These are phyloP conservation scores for Luvunga scandens DNA, from an alignment of 345 rosid genomes.

Conservation along the genomic window DNA sequence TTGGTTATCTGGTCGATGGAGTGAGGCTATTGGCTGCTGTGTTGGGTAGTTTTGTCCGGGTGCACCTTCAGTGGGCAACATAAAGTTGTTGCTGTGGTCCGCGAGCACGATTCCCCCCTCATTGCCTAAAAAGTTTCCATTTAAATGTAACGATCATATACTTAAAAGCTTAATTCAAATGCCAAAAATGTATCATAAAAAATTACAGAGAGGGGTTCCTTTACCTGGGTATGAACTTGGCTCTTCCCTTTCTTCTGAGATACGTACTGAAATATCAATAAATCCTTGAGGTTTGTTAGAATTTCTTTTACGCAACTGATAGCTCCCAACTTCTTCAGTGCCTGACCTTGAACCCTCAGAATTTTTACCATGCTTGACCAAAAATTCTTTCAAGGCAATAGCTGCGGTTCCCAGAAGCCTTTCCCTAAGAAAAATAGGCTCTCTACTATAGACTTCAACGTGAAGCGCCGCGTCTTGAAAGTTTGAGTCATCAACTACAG, in stretches of 20 bases:
- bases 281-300: slow-evolving; percentile 74
- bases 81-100: slow-evolving; percentile 29
- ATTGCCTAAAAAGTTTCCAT: slow-evolving; percentile 36
- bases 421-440: slow-evolving; percentile 81
- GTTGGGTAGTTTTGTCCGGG: slow-evolving; percentile 20
- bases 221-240: slow-evolving; percentile 42
- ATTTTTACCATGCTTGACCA: slow-evolving; percentile 40
- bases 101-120: slow-evolving; percentile 47
- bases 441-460: slow-evolving; percentile 80
- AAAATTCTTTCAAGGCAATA: slow-evolving; percentile 64
- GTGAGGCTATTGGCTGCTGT: slow-evolving; percentile 19
- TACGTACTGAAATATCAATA: slow-evolving; percentile 65
- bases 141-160: neutral
- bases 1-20: slow-evolving; percentile 26
- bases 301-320: slow-evolving; percentile 66
- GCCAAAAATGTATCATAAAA: neutral
- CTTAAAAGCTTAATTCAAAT: neutral
- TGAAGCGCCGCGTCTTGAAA: slow-evolving; percentile 47
- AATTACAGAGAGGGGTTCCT: neutral
- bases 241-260: slow-evolving; percentile 50
- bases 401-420: slow-evolving; percentile 72
- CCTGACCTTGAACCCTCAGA: slow-evolving; percentile 31
- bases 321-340: slow-evolving; percentile 67
- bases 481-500: slow-evolving; percentile 47
- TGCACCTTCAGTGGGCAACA: slow-evolving; percentile 25